These are phyloP conservation scores for Globisporangium canariense DNA, from an alignment of 352 stramenopile genomes.

Conservation along the genomic window DNA sequence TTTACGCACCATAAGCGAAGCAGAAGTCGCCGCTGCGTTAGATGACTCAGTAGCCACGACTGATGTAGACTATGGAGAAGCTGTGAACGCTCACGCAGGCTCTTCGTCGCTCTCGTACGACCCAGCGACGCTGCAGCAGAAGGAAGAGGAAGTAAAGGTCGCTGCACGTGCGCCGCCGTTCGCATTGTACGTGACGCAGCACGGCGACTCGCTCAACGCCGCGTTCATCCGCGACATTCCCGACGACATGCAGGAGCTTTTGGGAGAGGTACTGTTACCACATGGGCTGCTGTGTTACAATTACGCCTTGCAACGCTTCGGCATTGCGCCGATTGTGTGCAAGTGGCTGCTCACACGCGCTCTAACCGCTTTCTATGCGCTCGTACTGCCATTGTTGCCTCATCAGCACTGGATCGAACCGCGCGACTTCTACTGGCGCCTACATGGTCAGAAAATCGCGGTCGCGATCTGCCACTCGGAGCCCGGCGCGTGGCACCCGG, in stretches of 20 bases:
- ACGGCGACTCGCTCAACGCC: slow-evolving; percentile 65
- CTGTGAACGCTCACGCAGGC: neutral
- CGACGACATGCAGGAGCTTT: slow-evolving; percentile 35
- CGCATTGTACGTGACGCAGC: slow-evolving; percentile 56
- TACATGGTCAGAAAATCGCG: slow-evolving; percentile 35
- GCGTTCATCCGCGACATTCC: slow-evolving; percentile 63
- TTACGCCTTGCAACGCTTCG: neutral
- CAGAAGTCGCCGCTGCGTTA: neutral
- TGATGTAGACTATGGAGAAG: neutral
- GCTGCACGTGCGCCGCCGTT: slow-evolving; percentile 25
- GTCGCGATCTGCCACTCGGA: slow-evolving; percentile 92
- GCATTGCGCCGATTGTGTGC: neutral
- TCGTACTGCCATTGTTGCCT: neutral
- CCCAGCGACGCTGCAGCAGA: neutral
- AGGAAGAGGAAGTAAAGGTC: too few relatives aligned
- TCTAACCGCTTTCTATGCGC: slow-evolving; percentile 9
- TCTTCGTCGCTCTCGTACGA: neutral
- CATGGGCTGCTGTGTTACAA: neutral
- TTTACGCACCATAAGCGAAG: slow-evolving; percentile 9
- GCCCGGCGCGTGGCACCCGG: slow-evolving; percentile 88
- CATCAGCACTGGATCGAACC: slow-evolving; percentile 71
- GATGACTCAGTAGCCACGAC: neutral
- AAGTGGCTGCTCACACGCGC: neutral
- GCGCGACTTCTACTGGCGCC: slow-evolving; percentile 56
- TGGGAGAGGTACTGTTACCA: slow-evolving; percentile 30